Evolutionary conservation across 2,329 filamentous ascomycete genomes (phyloP), one percentile per base, ranked within the genome.

Genomic region (Diaporthe humulicola): DNA sequence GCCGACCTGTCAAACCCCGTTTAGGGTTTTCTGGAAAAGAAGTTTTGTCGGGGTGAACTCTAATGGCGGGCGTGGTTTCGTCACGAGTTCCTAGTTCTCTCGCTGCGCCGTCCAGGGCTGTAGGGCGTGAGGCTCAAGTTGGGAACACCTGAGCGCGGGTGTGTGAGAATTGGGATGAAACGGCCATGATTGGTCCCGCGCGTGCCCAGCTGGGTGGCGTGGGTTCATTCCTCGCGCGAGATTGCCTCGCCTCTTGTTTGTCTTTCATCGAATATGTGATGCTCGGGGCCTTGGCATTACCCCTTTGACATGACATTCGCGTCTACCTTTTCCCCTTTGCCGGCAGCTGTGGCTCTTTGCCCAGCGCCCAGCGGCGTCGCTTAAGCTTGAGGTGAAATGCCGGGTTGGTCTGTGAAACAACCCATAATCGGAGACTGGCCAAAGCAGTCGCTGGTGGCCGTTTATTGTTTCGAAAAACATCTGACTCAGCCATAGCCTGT

Each of bases 351-450:
- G 19, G 64, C 28, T 61, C 25, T 30, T 7, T 33, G 42, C n/a
- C 58, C 38, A 45, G 38, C n/a, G 28, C 28, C 42, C 61, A 36
- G 61, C 15, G 30, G 28, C 58, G 10, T 12, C 61, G 10, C 42
- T 30, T 48, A 25, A 66, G 42, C 61, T 25, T 52, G 5, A 67
- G 45, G 14, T 67, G 64, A 69, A 69, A 17, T 69, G 64, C 64
- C 64, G 64, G 64, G 45, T 54, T 40, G 64, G 64, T 52, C 45
- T 67, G 45, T 67, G 64, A 67, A 67, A 67, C 64, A 67, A 52
- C 30, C 64, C 33, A 38, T 67, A 22, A 25, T 52, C 30, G 64
- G 45, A 52, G 30, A 22, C 7, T 52, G 22, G 22, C 64, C 30
- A 40, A 25, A 52, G 64, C 45, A 38, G 64, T 50, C 42, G 22